Conservation (phyloP, 2,329 filamentous ascomycete species). For the Diaporthe amygdali region DNA sequence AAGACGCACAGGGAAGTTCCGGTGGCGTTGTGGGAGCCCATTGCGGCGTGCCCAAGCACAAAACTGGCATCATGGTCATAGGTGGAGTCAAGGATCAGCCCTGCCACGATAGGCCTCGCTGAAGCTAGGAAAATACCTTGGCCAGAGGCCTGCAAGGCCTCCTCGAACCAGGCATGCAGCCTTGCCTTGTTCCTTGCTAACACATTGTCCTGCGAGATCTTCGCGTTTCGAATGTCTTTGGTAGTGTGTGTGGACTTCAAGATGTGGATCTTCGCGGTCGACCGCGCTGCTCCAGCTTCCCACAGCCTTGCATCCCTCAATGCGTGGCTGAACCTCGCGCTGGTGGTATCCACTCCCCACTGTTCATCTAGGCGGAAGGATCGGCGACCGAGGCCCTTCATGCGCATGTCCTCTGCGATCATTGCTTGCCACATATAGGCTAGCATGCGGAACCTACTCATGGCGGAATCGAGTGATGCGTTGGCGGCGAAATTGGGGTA, state of each 20-base stretch:
- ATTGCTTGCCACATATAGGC: neutral
- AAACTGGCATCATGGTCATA: neutral
- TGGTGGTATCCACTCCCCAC: neutral
- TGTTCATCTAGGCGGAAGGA: neutral
- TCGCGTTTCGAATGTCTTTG: neutral
- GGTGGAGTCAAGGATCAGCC: neutral
- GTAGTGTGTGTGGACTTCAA: neutral
- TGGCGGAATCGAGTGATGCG: neutral
- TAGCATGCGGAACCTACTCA: neutral
- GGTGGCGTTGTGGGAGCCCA: neutral
- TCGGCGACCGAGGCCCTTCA: neutral
- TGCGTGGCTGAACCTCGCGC: neutral
- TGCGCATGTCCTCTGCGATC: neutral
- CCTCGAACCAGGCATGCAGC: neutral
- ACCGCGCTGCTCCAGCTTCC: neutral
- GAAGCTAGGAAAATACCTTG: fast-evolving
- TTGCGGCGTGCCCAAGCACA: neutral
- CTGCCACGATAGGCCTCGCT: neutral
- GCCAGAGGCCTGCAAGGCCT: neutral
- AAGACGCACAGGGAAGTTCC: neutral
- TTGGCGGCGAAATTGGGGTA: neutral
- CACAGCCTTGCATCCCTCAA: neutral
- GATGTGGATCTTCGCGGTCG: neutral
- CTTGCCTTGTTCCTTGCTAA: neutral
- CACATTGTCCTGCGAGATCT: neutral